Evolutionary conservation across 257 asterid genomes (phyloP).

Genomic region (Cynanchum wilfordii): DNA sequence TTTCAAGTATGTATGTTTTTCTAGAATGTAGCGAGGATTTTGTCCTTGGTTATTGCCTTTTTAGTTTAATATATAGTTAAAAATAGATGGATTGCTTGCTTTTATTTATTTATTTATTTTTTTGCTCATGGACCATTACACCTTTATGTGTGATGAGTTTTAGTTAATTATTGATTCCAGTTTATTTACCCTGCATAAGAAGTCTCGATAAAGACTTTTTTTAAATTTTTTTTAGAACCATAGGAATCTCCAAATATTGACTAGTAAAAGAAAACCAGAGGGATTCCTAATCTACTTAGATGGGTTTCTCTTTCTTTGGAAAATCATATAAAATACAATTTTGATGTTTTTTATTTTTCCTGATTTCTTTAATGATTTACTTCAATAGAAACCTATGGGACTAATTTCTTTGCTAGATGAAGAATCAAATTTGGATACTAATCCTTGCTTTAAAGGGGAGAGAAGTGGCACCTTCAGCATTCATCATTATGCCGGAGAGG

Average conservation of each 20-base stretch:
- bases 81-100: not conserved
- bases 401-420: constrained; percentile 79
- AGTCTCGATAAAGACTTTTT: not conserved
- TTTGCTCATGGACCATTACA: not conserved
- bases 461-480: constrained; percentile 54
- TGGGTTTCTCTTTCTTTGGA: not conserved
- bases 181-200: not conserved
- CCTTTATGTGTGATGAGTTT: not conserved
- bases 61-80: not conserved
- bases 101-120: too few species aligned
- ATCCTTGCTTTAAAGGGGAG: constrained; percentile 63
- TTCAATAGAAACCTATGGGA: constrained; percentile 68
- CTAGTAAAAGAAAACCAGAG: too few species aligned
- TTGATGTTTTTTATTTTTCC: constrained; percentile 12
- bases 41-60: constrained; percentile 1
- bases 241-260: too few species aligned
- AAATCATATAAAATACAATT: not conserved
- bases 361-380: constrained; percentile 12
- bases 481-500: constrained; percentile 91
- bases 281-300: not conserved
- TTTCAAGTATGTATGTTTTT: not conserved
- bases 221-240: too few species aligned
- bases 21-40: not conserved
- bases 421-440: constrained; percentile 57
- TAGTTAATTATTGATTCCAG: not conserved